These are phyloP conservation scores for Wickerhamia fluorescens DNA, from an alignment of 805 yeast species.

Conservation along the genomic window DNA sequence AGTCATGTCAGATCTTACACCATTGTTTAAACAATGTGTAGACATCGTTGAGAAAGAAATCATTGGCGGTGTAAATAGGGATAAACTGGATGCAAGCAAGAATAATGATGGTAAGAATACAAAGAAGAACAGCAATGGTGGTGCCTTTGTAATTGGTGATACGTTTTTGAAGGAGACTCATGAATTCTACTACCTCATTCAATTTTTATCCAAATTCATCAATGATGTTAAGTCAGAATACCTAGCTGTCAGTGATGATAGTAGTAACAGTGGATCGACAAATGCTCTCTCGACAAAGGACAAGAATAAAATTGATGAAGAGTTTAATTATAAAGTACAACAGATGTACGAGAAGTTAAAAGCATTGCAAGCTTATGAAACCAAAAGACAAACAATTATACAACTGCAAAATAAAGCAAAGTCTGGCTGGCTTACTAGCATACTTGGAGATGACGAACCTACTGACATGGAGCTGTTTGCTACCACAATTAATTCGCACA, in stretches of 20 bases:
- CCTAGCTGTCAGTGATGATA: conserved; percentile 17
- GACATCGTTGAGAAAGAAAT: conserved; percentile 34
- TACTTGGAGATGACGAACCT: conserved; percentile 26
- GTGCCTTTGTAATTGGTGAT: conserved; percentile 18
- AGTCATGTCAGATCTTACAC: conserved; percentile 48
- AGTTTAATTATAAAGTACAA: conserved; percentile 45
- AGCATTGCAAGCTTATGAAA: conserved; percentile 45
- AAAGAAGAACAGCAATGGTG: conserved; percentile 3
- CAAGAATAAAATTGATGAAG: conserved; percentile 50
- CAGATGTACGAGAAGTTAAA: conserved; percentile 45
- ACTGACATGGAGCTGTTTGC: conserved; percentile 28
- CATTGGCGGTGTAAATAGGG: conserved; percentile 4
- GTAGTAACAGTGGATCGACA: conserved; percentile 2
- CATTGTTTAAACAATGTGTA: conserved; percentile 42
- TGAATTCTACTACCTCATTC: conserved; percentile 27
- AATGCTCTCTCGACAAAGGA: conserved; percentile 35
- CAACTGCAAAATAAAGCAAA: conserved; percentile 4
- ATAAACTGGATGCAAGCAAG: conserved; percentile 2
- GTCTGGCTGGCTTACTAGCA: conserved; percentile 10
- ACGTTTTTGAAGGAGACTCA: conserved; percentile 35
- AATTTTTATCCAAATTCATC: conserved; percentile 25
- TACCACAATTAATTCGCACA: conserved; percentile 33
- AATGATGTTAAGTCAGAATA: conserved; percentile 27
- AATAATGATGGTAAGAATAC: conserved; percentile 4
- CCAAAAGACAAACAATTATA: conserved; percentile 27